A percentile compares a stretch with the other conserved stretches of the same genome.
Conservation (phyloP, 176 grass and related monocot species). For the Juncus inflexus region DNA sequence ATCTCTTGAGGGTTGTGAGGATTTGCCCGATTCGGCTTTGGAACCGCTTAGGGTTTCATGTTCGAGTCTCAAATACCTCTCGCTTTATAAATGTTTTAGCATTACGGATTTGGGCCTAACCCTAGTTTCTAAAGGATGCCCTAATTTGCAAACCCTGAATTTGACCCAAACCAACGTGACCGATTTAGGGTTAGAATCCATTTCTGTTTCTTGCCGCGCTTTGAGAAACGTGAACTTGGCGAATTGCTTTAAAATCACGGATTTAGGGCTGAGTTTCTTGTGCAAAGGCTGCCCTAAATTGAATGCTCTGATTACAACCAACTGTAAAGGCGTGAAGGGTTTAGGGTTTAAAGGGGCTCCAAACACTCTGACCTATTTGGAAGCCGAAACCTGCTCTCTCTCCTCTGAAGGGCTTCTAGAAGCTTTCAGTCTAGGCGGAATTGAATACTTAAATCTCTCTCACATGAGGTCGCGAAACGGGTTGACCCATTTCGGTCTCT, state of each 20-base stretch:
- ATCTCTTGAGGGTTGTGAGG: slow-evolving; percentile 50
- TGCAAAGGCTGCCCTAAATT: slow-evolving; percentile 44
- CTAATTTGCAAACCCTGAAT: slow-evolving; percentile 71
- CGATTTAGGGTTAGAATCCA: slow-evolving; percentile 56
- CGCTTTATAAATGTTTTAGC: slow-evolving; percentile 59
- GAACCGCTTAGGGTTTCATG: slow-evolving; percentile 35
- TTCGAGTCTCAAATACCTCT: slow-evolving; percentile 56
- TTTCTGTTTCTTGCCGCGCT: slow-evolving; percentile 47
- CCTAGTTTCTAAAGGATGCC: slow-evolving; percentile 45
- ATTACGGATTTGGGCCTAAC: slow-evolving; percentile 61
- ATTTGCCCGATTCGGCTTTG: slow-evolving; percentile 60
- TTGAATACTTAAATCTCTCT: slow-evolving; percentile 71
- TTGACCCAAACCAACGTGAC: slow-evolving; percentile 72
- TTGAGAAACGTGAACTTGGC: slow-evolving; percentile 69
- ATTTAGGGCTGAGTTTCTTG: slow-evolving; percentile 54
- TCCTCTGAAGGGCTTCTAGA: slow-evolving; percentile 51
- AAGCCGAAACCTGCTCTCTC: slow-evolving; percentile 80
- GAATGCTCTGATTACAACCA: slow-evolving; percentile 44
- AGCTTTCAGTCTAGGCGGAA: slow-evolving; percentile 39
- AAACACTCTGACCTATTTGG: slow-evolving; percentile 52
- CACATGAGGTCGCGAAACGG: slow-evolving; percentile 28
- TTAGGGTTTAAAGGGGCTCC: slow-evolving; percentile 58
- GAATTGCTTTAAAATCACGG: slow-evolving; percentile 53
- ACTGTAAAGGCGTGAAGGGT: slow-evolving; percentile 64
- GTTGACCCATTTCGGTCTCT: slow-evolving; percentile 45